A percentile compares a stretch with the other conserved stretches of the same genome.
Conservation (phyloP, 2,329 filamentous ascomycete genomes). For the Fusarium irregulare region DNA sequence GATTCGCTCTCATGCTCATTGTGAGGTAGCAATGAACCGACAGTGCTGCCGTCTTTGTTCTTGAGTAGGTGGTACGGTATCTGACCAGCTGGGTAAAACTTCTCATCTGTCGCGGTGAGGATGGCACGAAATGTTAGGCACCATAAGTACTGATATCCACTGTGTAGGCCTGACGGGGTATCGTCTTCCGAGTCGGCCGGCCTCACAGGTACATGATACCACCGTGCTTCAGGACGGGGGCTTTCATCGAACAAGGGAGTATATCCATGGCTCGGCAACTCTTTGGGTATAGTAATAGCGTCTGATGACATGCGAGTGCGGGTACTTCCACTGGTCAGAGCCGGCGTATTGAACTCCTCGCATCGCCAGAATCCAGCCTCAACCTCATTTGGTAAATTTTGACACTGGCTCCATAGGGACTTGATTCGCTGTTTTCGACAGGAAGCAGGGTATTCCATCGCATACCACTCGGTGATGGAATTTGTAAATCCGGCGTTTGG, state of each 20-base stretch:
- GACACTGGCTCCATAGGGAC: background rate
- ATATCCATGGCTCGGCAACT: background rate
- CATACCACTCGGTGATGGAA: background rate
- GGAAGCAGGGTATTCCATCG: background rate
- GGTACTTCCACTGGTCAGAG: too few relatives aligned
- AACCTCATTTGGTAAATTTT: background rate
- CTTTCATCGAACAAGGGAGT: too few relatives aligned
- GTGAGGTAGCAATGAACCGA: background rate
- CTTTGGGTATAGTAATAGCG: background rate
- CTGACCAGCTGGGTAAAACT: too few relatives aligned
- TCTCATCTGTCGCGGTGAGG: fast-evolving
- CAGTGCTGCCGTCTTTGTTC: fast-evolving
- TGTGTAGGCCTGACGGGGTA: too few relatives aligned
- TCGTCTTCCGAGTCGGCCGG: fast-evolving
- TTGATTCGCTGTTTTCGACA: background rate
- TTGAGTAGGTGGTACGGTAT: background rate
- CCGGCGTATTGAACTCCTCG: background rate
- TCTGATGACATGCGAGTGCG: too few relatives aligned
- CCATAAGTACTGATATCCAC: background rate
- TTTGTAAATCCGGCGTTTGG: background rate
- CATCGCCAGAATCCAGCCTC: background rate
- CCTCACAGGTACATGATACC: background rate
- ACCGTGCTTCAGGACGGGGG: fast-evolving
- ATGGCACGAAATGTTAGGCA: background rate
- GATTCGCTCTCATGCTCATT: fast-evolving